A percentile compares a stretch with the other conserved stretches of the same genome.
phyloP scores from a whole-genome alignment of 495 filamentous ascomycete species.

The Trichoderma parareesei region DNA sequence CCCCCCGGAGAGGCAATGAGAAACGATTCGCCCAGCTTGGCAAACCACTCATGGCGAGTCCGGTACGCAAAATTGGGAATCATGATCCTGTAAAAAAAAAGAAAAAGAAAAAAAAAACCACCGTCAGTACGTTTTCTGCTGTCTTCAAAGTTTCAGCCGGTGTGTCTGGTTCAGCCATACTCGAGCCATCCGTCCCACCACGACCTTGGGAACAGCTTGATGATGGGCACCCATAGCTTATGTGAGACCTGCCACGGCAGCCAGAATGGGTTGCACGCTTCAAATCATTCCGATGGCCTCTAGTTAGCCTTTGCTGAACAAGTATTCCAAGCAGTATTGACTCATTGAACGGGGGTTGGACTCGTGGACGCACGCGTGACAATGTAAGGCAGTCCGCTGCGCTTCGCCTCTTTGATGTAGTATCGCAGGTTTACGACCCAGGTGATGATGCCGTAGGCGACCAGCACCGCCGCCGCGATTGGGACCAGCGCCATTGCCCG shows the following conservation, averaged over 20 bases:
- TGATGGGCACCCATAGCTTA: conserved; percentile 38
- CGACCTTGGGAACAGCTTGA: conserved; percentile 37
- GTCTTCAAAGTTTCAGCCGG: not conserved
- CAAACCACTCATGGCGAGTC: conserved; percentile 27
- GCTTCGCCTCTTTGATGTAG: conserved; percentile 38
- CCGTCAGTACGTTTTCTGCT: not conserved
- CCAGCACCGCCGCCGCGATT: not conserved
- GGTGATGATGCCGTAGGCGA: not conserved
- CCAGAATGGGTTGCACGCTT: conserved; percentile 36
- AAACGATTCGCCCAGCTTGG: conserved; percentile 38
- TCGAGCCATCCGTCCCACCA: conserved; percentile 40
- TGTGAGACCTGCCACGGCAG: conserved; percentile 42
- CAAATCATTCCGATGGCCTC: not conserved
- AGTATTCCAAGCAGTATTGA: not conserved
- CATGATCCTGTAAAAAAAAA: conserved; percentile 22
- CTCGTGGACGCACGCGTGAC: conserved; percentile 35
- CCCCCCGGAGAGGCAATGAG: conserved; percentile 43
- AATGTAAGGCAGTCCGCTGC: conserved; percentile 35
- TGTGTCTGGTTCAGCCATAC: conserved; percentile 19
- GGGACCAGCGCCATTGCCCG: not conserved
- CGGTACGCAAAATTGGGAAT: conserved; percentile 29
- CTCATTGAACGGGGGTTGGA: not conserved
- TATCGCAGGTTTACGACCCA: conserved; percentile 17
- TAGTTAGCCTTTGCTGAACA: not conserved
- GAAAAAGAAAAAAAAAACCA: too few relatives aligned